Percentiles rank a stretch among this genome's conserved stretches.
phyloP scores from a whole-genome alignment of 257 asterid species.

The Solanum pinnatisectum region DNA sequence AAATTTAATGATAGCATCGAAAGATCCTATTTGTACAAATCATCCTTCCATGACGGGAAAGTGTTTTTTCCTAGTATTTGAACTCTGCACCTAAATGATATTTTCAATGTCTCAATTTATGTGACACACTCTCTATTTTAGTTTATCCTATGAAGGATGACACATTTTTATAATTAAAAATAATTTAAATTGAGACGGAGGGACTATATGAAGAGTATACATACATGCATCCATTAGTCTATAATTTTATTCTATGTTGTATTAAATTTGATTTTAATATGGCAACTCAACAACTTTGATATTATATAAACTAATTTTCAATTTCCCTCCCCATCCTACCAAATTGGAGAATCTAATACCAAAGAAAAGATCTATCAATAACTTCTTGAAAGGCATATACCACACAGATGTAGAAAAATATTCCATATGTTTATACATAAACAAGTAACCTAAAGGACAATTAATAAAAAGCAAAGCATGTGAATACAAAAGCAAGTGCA shows the following conservation, averaged over 20 bases:
- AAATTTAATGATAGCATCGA: neutral
- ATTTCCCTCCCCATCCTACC: neutral
- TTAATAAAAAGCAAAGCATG: constrained; percentile 15
- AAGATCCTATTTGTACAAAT: neutral
- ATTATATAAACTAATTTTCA: neutral
- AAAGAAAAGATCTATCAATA: neutral
- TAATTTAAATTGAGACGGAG: neutral
- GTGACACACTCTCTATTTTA: neutral
- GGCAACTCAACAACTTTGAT: neutral
- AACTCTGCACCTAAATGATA: neutral
- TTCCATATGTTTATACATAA: neutral
- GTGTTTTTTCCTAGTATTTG: neutral
- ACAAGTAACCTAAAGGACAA: constrained; percentile 1
- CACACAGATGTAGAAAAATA: constrained; percentile 2
- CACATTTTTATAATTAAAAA: neutral
- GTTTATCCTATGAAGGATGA: too few species aligned
- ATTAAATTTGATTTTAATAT: neutral
- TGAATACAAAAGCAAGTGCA: constrained; percentile 5
- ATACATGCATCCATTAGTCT: neutral
- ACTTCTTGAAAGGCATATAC: constrained; percentile 5
- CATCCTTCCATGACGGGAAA: neutral
- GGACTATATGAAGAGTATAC: neutral
- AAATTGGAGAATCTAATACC: constrained; percentile 23
- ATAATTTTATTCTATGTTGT: neutral
- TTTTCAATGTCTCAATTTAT: neutral